Evolutionary conservation across 306 rosid species (phyloP).

Genomic region (Morella rubra): DNA sequence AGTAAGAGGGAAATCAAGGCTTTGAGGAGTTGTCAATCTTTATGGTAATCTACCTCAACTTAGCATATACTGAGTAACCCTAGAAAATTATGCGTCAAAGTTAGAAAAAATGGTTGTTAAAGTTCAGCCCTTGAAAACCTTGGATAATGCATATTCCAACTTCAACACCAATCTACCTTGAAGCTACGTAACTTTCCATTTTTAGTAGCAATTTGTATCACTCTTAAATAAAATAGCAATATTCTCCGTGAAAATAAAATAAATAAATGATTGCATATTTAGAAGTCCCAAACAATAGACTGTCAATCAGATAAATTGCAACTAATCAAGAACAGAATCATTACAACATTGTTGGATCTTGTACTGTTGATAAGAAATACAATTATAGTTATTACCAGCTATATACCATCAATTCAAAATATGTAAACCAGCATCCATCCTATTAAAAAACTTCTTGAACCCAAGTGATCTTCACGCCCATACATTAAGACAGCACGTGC

Average conservation of each 20-base stretch:
- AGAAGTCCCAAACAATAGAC: neutral
- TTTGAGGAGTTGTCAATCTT: neutral
- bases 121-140: neutral
- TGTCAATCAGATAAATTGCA: neutral
- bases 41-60: neutral
- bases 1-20: neutral
- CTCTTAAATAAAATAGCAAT: neutral
- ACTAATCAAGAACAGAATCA: neutral
- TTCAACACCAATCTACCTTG: neutral
- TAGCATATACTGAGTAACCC: neutral
- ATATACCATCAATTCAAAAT: neutral
- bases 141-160: neutral
- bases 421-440: neutral
- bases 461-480: neutral
- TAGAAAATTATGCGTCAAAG: neutral
- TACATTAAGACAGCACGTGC: neutral
- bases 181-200: no score
- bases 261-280: neutral
- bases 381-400: neutral
- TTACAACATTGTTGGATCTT: neutral
- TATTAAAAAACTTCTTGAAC: neutral
- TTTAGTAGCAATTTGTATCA: neutral
- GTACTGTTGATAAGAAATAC: neutral
- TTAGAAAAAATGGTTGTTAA: neutral
- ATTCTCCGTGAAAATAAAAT: no score